Percentiles rank a stretch among this genome's conserved stretches.
Conservation (phyloP, 257 asterid species). For the Jacaranda copaia region DNA sequence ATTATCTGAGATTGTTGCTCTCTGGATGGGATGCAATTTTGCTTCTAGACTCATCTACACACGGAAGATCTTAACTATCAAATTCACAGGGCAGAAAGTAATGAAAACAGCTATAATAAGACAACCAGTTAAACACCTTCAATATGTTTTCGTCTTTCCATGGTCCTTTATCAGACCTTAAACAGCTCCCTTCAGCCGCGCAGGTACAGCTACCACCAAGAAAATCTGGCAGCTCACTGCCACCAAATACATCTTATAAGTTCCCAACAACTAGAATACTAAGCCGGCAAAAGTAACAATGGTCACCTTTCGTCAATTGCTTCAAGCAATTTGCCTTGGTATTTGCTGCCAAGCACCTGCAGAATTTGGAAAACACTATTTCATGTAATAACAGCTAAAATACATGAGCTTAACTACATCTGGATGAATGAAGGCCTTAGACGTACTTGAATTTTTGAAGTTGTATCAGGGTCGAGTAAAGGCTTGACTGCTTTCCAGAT, state of each 20-base stretch:
- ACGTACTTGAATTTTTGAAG: constrained; percentile 53
- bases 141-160: constrained; percentile 51
- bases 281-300: constrained; percentile 7
- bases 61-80: constrained; percentile 23
- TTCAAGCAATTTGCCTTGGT: constrained; percentile 53
- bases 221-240: constrained; percentile 61
- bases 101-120: background rate
- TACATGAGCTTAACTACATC: background rate
- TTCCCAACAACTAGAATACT: background rate
- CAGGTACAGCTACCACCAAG: constrained; percentile 62
- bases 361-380: constrained; percentile 9
- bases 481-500: constrained; percentile 59
- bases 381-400: background rate
- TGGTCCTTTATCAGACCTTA: constrained; percentile 60
- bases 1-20: constrained; percentile 31
- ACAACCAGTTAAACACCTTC: constrained; percentile 38
- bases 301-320: constrained; percentile 61
- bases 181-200: constrained; percentile 49
- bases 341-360: constrained; percentile 58
- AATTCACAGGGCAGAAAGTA: background rate
- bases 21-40: constrained; percentile 36
- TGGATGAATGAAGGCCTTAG: background rate
- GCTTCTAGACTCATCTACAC: constrained; percentile 36
- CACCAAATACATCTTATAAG: constrained; percentile 21
- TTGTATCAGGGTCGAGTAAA: constrained; percentile 60